Evolutionary conservation across 208 protist genomes (phyloP).

Genomic region (Trypanosoma melophagium): DNA sequence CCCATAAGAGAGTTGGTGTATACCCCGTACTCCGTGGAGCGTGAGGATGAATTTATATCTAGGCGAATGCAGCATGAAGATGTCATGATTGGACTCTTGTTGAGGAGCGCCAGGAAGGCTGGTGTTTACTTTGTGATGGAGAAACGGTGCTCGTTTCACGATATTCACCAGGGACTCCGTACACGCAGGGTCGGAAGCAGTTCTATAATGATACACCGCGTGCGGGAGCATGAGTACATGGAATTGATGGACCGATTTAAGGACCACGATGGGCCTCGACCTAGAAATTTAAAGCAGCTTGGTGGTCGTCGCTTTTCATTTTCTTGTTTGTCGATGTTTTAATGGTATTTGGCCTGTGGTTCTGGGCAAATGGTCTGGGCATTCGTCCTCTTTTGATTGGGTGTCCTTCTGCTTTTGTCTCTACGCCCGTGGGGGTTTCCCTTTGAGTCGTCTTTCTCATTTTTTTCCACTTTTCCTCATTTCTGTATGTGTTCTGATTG

Average conservation of each 20-base stretch:
- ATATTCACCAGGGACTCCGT: conserved; percentile 22
- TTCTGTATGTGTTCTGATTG: too few relatives aligned
- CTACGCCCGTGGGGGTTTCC: too few relatives aligned
- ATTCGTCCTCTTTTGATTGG: too few relatives aligned
- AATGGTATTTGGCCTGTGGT: too few relatives aligned
- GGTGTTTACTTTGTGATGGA: background rate
- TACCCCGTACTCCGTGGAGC: background rate
- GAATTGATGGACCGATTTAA: background rate
- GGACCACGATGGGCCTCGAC: too few relatives aligned
- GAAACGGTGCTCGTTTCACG: background rate
- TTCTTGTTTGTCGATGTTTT: too few relatives aligned
- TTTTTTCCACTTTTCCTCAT: too few relatives aligned
- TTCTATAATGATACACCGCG: conserved; percentile 13
- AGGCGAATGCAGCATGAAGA: background rate
- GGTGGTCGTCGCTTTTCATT: too few relatives aligned
- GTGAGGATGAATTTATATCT: background rate
- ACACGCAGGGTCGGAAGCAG: conserved; percentile 16
- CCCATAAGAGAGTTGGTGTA: background rate
- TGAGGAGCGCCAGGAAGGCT: background rate
- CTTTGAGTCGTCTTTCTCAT: too few relatives aligned
- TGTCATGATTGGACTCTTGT: background rate
- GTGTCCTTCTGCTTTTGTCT: too few relatives aligned
- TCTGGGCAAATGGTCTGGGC: too few relatives aligned
- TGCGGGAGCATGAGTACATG: background rate
- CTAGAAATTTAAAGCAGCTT: too few relatives aligned